Evolutionary conservation across 169 alveolate genomes (phyloP), one percentile per base, ranked within the genome.

Genomic region (Plasmodium gonderi): DNA sequence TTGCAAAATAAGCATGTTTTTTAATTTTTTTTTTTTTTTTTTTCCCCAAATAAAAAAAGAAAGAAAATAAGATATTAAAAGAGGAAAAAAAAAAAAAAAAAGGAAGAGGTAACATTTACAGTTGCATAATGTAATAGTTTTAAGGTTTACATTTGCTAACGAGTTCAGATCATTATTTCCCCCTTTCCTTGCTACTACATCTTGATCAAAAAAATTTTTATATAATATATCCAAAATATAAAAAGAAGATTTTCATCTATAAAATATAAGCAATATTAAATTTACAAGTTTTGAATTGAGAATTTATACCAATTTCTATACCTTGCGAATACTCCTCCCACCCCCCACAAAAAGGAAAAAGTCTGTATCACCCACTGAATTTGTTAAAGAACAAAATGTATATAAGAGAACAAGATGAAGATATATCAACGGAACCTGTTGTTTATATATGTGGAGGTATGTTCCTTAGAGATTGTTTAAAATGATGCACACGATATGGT

Each of bases 351-450:
- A 54, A 54, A 54, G 69, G 69, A n/a, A 31, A 54, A 54, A 54
- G 33, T 54, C 69, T 54, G 33, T 54, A 23, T 54, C 8, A 17
- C 69, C 31, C 1, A 54, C 23, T 31, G 6, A 54, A 31, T n/a
- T 1, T 26, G n/a, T 54, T 64, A 80, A 65, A 45, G 17, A 77
- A 69, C 69, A 81, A 14, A 82, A 82, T 82, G 92, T 82, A 82
- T 75, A 82, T 82, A 82, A 82, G 92, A 54, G 92, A 82, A 36
- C 83, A 82, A 20, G 92, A 82, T 47, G 92, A 82, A 47, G 92
- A 82, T 29, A 82, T 82, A 68, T 82, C 92, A 20, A 54, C 83
- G 5, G 92, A 82, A 14, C 92, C 92, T 11, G 92, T 82, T 17
- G 82, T 82, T 68, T 82, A 82, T 23, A 69, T 82, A 47, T 82